Evolutionary conservation across 2,329 filamentous ascomycete genomes (phyloP).

Genomic region (Trichoderma oligosporum): DNA sequence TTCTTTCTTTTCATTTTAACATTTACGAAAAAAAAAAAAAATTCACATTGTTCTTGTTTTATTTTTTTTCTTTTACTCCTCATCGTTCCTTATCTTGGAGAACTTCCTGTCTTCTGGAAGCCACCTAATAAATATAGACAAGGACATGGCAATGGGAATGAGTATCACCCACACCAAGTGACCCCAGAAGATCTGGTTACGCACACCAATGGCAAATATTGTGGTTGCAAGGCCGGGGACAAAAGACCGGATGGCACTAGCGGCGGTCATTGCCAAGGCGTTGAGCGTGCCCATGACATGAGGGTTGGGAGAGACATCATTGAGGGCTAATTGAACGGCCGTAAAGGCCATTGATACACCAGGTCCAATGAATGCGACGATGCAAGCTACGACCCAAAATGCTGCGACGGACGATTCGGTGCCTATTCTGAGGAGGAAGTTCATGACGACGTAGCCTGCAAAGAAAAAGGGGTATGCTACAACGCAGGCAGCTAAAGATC

Average conservation of each 20-base stretch:
- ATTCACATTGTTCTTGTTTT: too few species aligned
- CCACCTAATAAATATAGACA: constrained; percentile 27
- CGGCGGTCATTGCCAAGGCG: constrained; percentile 54
- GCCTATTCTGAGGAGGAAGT: constrained; percentile 42
- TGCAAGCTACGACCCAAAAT: constrained; percentile 53
- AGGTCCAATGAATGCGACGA: constrained; percentile 51
- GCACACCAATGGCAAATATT: constrained; percentile 64
- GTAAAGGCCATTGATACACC: constrained; percentile 69
- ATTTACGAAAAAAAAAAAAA: too few species aligned
- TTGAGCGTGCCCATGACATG: constrained; percentile 68
- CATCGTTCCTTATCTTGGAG: not conserved
- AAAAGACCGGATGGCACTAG: constrained; percentile 60
- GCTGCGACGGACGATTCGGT: constrained; percentile 33
- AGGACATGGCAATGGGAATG: constrained; percentile 30
- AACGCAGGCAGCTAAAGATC: constrained; percentile 56
- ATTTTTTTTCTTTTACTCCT: not conserved
- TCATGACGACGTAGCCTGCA: constrained; percentile 51
- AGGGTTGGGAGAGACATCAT: constrained; percentile 66
- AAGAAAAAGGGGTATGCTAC: constrained; percentile 62
- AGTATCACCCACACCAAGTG: constrained; percentile 45
- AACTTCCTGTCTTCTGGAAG: constrained; percentile 29
- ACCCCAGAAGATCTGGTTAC: constrained; percentile 57
- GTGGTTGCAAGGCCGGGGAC: constrained; percentile 63
- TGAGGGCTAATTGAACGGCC: constrained; percentile 67
- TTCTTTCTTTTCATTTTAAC: too few species aligned